Percentiles rank a stretch among this genome's conserved stretches.
Evolutionary conservation across 1,284 basidiomycete species (phyloP).

Genomic region (Apiotrichum siamense): DNA sequence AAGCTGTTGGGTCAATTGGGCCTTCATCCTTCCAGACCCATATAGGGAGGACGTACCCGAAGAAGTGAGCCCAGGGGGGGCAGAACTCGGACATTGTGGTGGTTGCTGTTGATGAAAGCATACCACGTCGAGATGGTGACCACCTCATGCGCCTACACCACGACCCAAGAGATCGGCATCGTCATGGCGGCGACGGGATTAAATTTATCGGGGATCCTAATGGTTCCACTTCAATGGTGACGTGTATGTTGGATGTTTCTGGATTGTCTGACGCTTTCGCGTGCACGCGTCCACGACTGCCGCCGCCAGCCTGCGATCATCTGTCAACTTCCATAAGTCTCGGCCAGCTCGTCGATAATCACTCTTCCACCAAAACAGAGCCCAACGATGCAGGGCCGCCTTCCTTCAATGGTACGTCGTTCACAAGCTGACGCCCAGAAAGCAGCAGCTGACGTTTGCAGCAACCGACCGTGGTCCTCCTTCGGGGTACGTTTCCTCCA

Average conservation of each 20-base stretch:
- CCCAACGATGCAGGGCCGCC: constrained; percentile 40
- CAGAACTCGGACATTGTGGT: constrained; percentile 42
- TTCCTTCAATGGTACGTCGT: constrained; percentile 41
- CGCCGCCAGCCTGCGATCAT: background rate
- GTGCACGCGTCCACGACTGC: background rate
- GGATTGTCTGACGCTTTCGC: background rate
- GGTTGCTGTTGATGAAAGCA: background rate
- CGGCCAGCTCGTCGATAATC: background rate
- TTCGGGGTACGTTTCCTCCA: constrained; percentile 52
- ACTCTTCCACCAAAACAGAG: constrained; percentile 1
- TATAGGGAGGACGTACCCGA: constrained; percentile 33
- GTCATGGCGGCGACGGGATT: too few species aligned
- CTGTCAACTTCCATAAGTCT: background rate
- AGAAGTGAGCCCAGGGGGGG: constrained; percentile 48
- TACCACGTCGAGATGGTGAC: background rate
- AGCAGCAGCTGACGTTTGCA: constrained; percentile 40
- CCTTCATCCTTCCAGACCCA: background rate
- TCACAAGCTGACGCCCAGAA: constrained; percentile 2
- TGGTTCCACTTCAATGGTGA: background rate
- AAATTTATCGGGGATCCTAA: too few species aligned
- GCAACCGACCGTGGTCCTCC: constrained; percentile 93
- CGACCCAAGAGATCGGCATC: too few species aligned
- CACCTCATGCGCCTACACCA: background rate
- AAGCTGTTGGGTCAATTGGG: constrained; percentile 24
- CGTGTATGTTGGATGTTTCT: background rate